A percentile compares a stretch with the other conserved stretches of the same genome.
phyloP scores from a whole-genome alignment of 23 red algal species.

The Cyanidiococcus yangmingshanensis region DNA sequence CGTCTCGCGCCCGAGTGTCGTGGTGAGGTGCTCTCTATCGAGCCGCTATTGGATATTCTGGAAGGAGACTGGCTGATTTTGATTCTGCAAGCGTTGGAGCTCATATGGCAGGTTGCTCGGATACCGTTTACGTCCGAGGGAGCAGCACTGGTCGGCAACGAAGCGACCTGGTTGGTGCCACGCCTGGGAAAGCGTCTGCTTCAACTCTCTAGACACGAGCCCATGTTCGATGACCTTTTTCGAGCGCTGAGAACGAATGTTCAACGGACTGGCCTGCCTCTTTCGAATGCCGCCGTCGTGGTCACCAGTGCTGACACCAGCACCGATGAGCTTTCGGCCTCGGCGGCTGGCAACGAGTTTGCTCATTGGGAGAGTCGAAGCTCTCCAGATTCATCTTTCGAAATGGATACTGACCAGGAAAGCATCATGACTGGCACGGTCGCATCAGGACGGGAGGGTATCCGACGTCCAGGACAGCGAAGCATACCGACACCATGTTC shows the following conservation, averaged over 20 bases:
- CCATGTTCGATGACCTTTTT: background rate
- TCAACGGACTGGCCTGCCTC: background rate
- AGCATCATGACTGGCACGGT: background rate
- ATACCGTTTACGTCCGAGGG: background rate
- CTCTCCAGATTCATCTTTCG: background rate
- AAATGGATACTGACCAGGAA: background rate
- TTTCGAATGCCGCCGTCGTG: background rate
- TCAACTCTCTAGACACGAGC: background rate
- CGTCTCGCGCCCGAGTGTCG: background rate
- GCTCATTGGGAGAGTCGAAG: background rate
- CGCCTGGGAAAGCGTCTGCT: background rate
- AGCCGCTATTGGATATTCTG: background rate
- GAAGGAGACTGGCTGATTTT: background rate
- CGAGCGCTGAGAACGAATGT: background rate
- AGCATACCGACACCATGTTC: too few relatives aligned
- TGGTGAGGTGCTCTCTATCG: background rate
- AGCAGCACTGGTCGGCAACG: background rate
- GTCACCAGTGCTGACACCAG: background rate
- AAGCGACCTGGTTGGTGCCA: background rate
- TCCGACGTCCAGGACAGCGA: background rate
- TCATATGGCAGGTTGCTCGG: background rate
- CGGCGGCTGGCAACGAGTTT: background rate
- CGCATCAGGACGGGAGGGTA: background rate
- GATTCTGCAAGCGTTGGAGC: background rate
- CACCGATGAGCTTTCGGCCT: background rate